Base-by-base conservation (phyloP, 805 yeast genomes). In the Candida incommunis region DNA sequence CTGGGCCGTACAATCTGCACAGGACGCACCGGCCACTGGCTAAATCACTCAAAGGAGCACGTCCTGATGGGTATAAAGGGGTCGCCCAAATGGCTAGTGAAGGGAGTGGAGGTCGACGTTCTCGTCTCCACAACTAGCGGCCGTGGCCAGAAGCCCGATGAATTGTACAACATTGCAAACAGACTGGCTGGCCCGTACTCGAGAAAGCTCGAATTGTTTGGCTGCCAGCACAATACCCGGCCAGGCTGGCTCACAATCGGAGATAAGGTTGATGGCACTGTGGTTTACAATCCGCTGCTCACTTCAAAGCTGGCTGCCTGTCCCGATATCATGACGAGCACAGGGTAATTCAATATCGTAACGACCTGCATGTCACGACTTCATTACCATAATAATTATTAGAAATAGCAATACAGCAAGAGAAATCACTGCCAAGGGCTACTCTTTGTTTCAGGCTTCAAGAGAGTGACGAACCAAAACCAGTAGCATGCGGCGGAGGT, bases 21-120 rank as follows among this genome's bases (percentile, higher is more conserved):
- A 0, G 97, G 97, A 1, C 67, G 96, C 51, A 88, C 97, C 0
- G 97, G 97, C 0, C 97, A 88, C 60, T 88, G 97, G 97, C 68
- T 88, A 44, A 88, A 88, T 58, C 97, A 88, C 62, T 82, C 95
- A 0, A 88, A 88, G 54, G 97, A 88, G 60, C 96, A 88, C 59
- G 66, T 86, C 40, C 62, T 88, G 3, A 82, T 90, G 5, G 97
- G 96, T 4, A 56, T 82, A 22, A 88, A 88, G 55, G 96, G 96
- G 0, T 58, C 74, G 35, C 87, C 94, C 0, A 55, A 61, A 27
- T 85, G 95, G 94, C 54, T 86, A 23, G 74, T 73, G 46, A 65
- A 69, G 44, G 69, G 74, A 24, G 60, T 82, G 16, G 96, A 88
- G 58, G 67, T 80, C 2, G 95, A 88, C 56, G 64, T 81, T 4